Conservation (phyloP, 768 basidiomycete species). For the Boletus rufocinnamomeus region DNA sequence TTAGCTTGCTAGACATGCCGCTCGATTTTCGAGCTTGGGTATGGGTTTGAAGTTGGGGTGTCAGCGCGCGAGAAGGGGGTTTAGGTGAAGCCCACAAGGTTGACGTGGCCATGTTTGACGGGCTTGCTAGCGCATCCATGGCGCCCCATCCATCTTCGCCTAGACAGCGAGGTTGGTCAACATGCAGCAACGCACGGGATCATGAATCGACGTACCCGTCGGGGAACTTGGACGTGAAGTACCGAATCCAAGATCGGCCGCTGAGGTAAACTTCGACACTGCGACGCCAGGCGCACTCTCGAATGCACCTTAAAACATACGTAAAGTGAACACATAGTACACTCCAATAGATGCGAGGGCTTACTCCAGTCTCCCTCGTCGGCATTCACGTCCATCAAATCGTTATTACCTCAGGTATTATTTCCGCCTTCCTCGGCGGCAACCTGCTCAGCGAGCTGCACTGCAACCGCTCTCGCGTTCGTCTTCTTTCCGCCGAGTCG, state of each 20-base stretch:
- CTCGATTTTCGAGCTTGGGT: slow-evolving; percentile 9
- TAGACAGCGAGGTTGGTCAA: background rate
- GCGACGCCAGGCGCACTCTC: slow-evolving; percentile 52
- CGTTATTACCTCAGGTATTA: slow-evolving; percentile 71
- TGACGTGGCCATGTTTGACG: slow-evolving; percentile 5
- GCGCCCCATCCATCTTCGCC: slow-evolving; percentile 27
- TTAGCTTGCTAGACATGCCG: slow-evolving; percentile 2
- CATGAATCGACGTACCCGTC: slow-evolving; percentile 7
- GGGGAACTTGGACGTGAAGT: slow-evolving; percentile 16
- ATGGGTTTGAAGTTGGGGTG: slow-evolving; percentile 22
- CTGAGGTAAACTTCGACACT: slow-evolving; percentile 25
- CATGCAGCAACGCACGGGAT: background rate
- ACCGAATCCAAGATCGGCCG: slow-evolving; percentile 31
- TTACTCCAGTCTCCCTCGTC: slow-evolving; percentile 95
- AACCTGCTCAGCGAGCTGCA: slow-evolving; percentile 60
- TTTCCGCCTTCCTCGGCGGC: slow-evolving; percentile 40
- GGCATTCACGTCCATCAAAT: slow-evolving; percentile 91
- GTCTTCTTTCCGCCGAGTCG: slow-evolving; percentile 65
- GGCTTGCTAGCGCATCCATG: slow-evolving; percentile 12
- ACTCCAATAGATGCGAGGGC: slow-evolving; percentile 30
- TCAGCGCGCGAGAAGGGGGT: slow-evolving; percentile 18
- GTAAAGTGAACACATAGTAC: background rate
- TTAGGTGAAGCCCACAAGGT: slow-evolving; percentile 23
- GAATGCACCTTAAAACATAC: slow-evolving; percentile 62
- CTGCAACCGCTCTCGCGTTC: slow-evolving; percentile 45